phyloP scores from a whole-genome alignment of 2,329 filamentous ascomycete species.

The Xylaria sp. region DNA sequence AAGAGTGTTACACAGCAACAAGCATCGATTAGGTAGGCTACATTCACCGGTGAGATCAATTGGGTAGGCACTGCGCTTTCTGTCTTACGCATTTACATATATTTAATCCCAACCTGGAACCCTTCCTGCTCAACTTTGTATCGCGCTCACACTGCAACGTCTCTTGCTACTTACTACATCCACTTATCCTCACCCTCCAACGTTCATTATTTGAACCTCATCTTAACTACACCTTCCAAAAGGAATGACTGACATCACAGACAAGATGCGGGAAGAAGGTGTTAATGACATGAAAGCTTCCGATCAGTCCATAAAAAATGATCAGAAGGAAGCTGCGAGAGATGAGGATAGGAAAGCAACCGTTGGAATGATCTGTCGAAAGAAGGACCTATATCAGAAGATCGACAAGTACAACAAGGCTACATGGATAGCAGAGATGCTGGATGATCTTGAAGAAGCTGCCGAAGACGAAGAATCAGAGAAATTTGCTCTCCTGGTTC shows the following conservation, averaged over 20 bases:
- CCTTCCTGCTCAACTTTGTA: neutral
- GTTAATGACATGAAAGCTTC: neutral
- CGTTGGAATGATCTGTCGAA: constrained; percentile 30
- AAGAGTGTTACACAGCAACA: neutral
- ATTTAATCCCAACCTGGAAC: neutral
- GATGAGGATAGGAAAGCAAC: constrained; percentile 4
- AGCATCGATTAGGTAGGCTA: neutral
- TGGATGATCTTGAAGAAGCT: constrained; percentile 56
- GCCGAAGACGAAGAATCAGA: constrained; percentile 62
- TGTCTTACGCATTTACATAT: neutral
- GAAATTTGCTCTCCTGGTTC: constrained; percentile 61
- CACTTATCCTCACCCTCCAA: neutral
- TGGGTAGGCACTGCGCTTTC: neutral
- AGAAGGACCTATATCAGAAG: constrained; percentile 30
- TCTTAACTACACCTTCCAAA: neutral
- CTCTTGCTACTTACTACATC: neutral
- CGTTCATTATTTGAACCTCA: neutral
- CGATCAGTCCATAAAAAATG: neutral
- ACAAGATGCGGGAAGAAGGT: neutral
- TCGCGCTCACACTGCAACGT: neutral
- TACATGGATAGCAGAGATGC: constrained; percentile 56
- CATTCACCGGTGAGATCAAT: neutral
- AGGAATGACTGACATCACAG: neutral
- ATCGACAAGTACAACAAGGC: constrained; percentile 51
- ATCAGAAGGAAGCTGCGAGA: neutral